These are phyloP conservation scores for Odontarrhena argentea DNA, from an alignment of 345 rosid species.

Conservation along the genomic window DNA sequence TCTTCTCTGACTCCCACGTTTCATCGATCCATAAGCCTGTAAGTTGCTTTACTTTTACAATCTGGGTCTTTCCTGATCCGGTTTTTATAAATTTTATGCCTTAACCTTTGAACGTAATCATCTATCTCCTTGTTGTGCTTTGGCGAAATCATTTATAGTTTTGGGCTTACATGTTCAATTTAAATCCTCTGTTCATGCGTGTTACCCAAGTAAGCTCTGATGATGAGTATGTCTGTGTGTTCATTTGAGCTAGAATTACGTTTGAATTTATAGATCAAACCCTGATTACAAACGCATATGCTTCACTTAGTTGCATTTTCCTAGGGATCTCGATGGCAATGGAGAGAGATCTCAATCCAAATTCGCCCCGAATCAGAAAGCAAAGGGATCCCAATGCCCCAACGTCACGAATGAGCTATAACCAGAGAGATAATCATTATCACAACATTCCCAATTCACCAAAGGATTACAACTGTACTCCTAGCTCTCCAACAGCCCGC, in stretches of 20 bases:
- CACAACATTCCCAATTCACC: conserved; percentile 36
- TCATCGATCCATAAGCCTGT: conserved; percentile 8
- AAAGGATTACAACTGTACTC: conserved; percentile 37
- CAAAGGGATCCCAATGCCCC: conserved; percentile 32
- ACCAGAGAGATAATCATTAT: conserved; percentile 41
- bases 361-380: conserved; percentile 36
- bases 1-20: not conserved
- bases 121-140: conserved; percentile 3
- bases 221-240: not conserved
- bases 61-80: conserved; percentile 15
- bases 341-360: conserved; percentile 34
- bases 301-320: not conserved
- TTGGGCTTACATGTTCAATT: not conserved
- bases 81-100: not conserved
- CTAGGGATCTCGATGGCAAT: conserved; percentile 11
- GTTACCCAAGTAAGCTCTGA: conserved; percentile 22
- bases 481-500: conserved; percentile 44
- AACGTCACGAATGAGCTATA: conserved; percentile 29
- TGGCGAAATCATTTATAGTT: not conserved
- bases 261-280: conserved; percentile 18
- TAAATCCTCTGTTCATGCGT: conserved; percentile 18
- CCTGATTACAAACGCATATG: too few relatives aligned
- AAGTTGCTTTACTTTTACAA: conserved; percentile 15
- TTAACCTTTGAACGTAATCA: not conserved
- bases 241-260: not conserved